Percentiles rank a stretch among this genome's conserved stretches.
phyloP scores from a whole-genome alignment of 129 eudicot genomes.

The Calendula officinalis region DNA sequence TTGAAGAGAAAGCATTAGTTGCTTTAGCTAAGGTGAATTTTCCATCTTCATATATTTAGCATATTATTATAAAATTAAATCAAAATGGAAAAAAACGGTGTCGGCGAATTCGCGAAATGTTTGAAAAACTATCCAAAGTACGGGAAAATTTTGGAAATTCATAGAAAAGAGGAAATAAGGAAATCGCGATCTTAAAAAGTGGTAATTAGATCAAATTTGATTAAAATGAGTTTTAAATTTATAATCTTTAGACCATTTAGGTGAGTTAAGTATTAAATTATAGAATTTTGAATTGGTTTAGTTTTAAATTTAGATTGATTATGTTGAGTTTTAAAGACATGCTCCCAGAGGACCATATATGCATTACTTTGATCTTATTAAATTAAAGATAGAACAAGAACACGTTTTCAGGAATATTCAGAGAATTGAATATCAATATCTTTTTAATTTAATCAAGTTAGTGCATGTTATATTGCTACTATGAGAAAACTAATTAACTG shows the following conservation, averaged over 20 bases:
- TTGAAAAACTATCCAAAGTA: too few relatives aligned
- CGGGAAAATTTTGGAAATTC: too few relatives aligned
- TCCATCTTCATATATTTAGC: too few relatives aligned
- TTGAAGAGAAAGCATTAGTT: slow-evolving; percentile 87
- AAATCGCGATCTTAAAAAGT: too few relatives aligned
- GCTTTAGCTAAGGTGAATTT: slow-evolving; percentile 76
- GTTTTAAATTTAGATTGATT: slow-evolving; percentile 51
- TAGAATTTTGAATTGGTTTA: background rate
- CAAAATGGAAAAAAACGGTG: too few relatives aligned
- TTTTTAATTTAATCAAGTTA: slow-evolving; percentile 76
- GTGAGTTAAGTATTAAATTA: too few relatives aligned
- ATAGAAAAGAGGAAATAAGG: too few relatives aligned
- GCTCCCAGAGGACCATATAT: slow-evolving; percentile 85
- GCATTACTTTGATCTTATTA: slow-evolving; percentile 83
- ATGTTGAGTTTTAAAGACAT: slow-evolving; percentile 83
- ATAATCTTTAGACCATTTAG: too few relatives aligned
- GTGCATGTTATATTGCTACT: background rate
- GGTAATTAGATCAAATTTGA: too few relatives aligned
- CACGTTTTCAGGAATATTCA: slow-evolving; percentile 95
- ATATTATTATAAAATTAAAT: too few relatives aligned
- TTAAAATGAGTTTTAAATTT: too few relatives aligned
- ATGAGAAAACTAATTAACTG: background rate
- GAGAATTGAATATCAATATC: slow-evolving; percentile 88
- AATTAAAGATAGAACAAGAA: slow-evolving; percentile 84
- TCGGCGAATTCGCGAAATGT: too few relatives aligned